phyloP scores from a whole-genome alignment of 1,139 yeast genomes.

The Citeromyces hawaiiensis region DNA sequence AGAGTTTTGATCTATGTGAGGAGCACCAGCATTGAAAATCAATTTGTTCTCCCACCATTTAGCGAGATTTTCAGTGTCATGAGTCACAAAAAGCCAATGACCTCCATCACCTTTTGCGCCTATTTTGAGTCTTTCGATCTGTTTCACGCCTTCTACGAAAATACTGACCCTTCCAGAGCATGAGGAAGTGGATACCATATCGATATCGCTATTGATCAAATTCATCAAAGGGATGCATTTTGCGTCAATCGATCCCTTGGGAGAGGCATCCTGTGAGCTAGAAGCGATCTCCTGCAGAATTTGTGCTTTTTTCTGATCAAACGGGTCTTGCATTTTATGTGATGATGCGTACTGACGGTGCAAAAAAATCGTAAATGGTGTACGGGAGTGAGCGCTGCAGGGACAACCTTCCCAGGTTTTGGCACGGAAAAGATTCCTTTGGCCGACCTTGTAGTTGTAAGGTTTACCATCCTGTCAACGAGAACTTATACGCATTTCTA shows the following conservation, averaged over 20 bases:
- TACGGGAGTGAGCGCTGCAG: background rate
- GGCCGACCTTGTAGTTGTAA: too few relatives aligned
- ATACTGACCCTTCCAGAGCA: constrained; percentile 84
- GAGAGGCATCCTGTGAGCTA: constrained; percentile 51
- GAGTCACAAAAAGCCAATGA: constrained; percentile 74
- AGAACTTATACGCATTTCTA: too few relatives aligned
- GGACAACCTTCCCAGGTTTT: too few relatives aligned
- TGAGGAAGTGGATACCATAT: constrained; percentile 78
- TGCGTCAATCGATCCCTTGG: constrained; percentile 73
- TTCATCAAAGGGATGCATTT: constrained; percentile 59
- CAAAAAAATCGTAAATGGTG: background rate
- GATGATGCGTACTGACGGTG: too few relatives aligned
- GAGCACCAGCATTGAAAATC: constrained; percentile 3
- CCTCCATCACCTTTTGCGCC: constrained; percentile 89
- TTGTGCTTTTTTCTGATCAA: constrained; percentile 52
- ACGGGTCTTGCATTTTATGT: constrained; percentile 27
- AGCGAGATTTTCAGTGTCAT: constrained; percentile 34
- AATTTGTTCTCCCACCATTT: constrained; percentile 30
- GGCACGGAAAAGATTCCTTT: too few relatives aligned
- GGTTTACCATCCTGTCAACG: too few relatives aligned
- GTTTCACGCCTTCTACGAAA: constrained; percentile 50
- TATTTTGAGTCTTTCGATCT: constrained; percentile 24
- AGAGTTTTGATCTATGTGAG: constrained; percentile 11
- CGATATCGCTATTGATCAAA: constrained; percentile 44
- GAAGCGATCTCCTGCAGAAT: constrained; percentile 42